Evolutionary conservation across 2,329 filamentous ascomycete species (phyloP).

Genomic region (Nigrograna mackinnonii): DNA sequence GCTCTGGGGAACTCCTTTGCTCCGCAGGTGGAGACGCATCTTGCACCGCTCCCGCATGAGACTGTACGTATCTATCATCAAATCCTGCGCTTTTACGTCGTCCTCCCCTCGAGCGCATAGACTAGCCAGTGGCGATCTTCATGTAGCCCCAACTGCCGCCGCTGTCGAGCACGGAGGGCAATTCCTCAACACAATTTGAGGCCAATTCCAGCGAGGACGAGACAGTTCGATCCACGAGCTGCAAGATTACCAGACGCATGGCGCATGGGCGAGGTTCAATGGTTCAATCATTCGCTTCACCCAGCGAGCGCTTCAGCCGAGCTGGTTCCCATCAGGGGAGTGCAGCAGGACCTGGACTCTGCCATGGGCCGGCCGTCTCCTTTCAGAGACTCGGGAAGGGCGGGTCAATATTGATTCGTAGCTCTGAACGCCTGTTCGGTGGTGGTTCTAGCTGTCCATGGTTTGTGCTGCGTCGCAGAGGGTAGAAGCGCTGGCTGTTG

Average conservation of each 20-base stretch:
- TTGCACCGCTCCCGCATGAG: too few relatives aligned
- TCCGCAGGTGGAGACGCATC: too few relatives aligned
- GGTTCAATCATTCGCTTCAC: conserved; percentile 23
- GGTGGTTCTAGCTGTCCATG: conserved; percentile 13
- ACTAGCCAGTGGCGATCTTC: too few relatives aligned
- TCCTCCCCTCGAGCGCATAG: too few relatives aligned
- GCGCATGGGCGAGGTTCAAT: conserved; percentile 7
- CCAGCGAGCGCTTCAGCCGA: conserved; percentile 21
- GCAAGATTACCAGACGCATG: conserved; percentile 14
- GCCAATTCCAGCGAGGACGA: conserved; percentile 14
- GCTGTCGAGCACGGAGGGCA: too few relatives aligned
- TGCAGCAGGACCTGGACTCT: conserved; percentile 24
- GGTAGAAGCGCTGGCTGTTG: conserved; percentile 1
- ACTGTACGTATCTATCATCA: too few relatives aligned
- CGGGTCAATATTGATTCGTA: conserved; percentile 30
- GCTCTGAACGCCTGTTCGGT: conserved; percentile 30
- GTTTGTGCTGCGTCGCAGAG: conserved; percentile 16
- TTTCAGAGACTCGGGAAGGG: conserved; percentile 13
- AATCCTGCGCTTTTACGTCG: too few relatives aligned
- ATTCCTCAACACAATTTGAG: conserved; percentile 26
- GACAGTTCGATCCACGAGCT: conserved; percentile 12
- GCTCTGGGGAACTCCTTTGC: too few relatives aligned
- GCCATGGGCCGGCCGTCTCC: background rate
- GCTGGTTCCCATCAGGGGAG: conserved; percentile 19
- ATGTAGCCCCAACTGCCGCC: background rate